These are phyloP conservation scores for Purshia tridentata DNA, from an alignment of 306 rosid species.

Conservation along the genomic window DNA sequence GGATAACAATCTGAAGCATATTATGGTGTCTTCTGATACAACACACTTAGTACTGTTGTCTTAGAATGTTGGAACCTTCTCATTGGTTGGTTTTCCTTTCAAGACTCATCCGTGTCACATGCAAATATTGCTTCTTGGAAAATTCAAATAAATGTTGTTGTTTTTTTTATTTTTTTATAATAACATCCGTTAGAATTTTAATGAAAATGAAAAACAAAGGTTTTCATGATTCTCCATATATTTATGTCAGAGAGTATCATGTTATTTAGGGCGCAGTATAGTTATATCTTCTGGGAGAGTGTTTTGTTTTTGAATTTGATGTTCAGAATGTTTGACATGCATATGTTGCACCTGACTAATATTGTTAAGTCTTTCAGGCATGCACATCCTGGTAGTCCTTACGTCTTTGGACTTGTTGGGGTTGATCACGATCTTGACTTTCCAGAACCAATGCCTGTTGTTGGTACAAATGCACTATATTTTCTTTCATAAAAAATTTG, in stretches of 20 bases:
- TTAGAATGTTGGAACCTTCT: background rate
- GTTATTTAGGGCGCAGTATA: background rate
- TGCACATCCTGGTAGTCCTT: conserved; percentile 98
- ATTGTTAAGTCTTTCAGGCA: conserved; percentile 57
- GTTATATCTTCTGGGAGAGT: background rate
- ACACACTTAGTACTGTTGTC: background rate
- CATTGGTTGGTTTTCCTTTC: background rate
- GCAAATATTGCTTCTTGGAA: background rate
- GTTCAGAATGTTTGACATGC: conserved; percentile 15
- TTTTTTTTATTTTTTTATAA: background rate
- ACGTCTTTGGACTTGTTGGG: conserved; percentile 92
- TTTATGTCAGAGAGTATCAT: background rate
- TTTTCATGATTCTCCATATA: conserved; percentile 1
- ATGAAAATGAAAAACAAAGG: background rate
- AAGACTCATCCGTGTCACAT: background rate
- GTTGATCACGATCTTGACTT: conserved; percentile 89
- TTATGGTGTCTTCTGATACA: background rate
- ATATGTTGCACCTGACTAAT: conserved; percentile 15
- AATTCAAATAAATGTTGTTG: background rate
- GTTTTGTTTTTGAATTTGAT: background rate
- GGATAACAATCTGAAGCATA: background rate
- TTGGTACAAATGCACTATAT: conserved; percentile 51
- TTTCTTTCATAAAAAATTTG: background rate
- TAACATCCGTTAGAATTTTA: background rate
- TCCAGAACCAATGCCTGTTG: conserved; percentile 98